Evolutionary conservation across 2,329 filamentous ascomycete species (phyloP).

Genomic region (Stagonosporopsis rhizophila): DNA sequence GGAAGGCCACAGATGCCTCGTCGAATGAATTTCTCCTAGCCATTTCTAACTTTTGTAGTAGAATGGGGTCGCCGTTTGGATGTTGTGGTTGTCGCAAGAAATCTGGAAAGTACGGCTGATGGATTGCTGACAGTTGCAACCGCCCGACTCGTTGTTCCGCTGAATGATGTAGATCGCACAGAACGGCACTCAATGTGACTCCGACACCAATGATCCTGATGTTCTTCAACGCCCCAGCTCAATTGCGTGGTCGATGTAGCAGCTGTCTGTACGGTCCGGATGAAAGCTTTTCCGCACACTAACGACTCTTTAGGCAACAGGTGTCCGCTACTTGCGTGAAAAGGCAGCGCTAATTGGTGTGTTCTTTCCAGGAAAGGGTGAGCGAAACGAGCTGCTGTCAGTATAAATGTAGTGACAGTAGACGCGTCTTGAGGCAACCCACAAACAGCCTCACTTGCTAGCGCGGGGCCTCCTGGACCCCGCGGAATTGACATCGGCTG

Average conservation of each 20-base stretch:
- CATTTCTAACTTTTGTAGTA: conserved; percentile 12
- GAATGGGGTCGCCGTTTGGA: background rate
- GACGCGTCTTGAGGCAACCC: conserved; percentile 18
- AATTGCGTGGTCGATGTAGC: background rate
- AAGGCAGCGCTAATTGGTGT: background rate
- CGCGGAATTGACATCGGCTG: conserved; percentile 9
- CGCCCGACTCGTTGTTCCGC: background rate
- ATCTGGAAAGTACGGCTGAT: background rate
- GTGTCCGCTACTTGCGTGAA: background rate
- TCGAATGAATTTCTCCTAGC: conserved; percentile 33
- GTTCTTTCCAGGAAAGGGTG: conserved; percentile 6
- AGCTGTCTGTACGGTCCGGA: background rate
- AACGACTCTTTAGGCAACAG: background rate
- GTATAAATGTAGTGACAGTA: conserved; percentile 9
- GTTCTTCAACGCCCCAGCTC: background rate
- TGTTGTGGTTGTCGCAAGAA: background rate
- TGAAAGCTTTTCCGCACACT: conserved; percentile 3
- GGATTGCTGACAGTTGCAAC: background rate
- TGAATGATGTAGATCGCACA: background rate
- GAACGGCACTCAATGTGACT: background rate
- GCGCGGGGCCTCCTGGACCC: conserved; percentile 24
- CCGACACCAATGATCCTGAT: conserved; percentile 4
- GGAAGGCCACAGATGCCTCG: conserved; percentile 53
- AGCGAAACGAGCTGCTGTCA: conserved; percentile 14
- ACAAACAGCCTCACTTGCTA: conserved; percentile 26